These are phyloP conservation scores for Cordyceps farinosa DNA, from an alignment of 2,329 filamentous ascomycete genomes.

Conservation along the genomic window DNA sequence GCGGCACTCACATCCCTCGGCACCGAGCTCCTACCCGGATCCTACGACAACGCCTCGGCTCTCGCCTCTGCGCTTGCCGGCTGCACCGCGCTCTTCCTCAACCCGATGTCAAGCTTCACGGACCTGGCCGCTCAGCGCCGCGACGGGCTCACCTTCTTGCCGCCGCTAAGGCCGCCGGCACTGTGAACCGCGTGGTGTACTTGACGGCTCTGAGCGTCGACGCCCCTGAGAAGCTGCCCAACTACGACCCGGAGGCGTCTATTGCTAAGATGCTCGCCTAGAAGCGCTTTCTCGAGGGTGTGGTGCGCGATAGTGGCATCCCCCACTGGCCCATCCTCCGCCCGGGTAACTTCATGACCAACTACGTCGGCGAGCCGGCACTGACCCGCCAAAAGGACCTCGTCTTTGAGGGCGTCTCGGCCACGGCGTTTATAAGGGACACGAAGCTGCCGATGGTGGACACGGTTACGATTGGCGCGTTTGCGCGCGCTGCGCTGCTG, in stretches of 20 bases:
- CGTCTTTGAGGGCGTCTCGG: slow-evolving; percentile 35
- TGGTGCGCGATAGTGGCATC: slow-evolving; percentile 25
- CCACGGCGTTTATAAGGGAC: slow-evolving; percentile 33
- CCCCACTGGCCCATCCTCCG: slow-evolving; percentile 46
- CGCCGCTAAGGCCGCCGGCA: slow-evolving; percentile 28
- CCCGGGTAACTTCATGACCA: slow-evolving; percentile 50
- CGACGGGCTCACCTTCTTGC: slow-evolving; percentile 31
- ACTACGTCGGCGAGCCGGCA: slow-evolving; percentile 43
- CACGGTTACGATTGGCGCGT: slow-evolving; percentile 44
- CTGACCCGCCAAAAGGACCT: slow-evolving; percentile 37
- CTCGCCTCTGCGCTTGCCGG: slow-evolving; percentile 30
- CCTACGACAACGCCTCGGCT: slow-evolving; percentile 26
- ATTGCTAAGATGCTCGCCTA: slow-evolving; percentile 30
- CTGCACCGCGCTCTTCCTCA: slow-evolving; percentile 22
- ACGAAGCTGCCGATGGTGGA: slow-evolving; percentile 42
- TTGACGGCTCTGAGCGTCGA: slow-evolving; percentile 32
- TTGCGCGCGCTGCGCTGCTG: slow-evolving; percentile 41
- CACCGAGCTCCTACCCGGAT: slow-evolving; percentile 31
- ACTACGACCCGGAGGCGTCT: no score
- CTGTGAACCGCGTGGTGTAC: slow-evolving; percentile 35
- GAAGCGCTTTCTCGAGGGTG: slow-evolving; percentile 42
- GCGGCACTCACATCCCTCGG: slow-evolving; percentile 29
- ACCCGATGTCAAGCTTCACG: neutral
- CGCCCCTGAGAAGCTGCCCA: slow-evolving; percentile 27
- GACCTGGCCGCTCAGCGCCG: slow-evolving; percentile 25